These are phyloP conservation scores for Verbena officinalis DNA, from an alignment of 257 asterid genomes.

Conservation along the genomic window DNA sequence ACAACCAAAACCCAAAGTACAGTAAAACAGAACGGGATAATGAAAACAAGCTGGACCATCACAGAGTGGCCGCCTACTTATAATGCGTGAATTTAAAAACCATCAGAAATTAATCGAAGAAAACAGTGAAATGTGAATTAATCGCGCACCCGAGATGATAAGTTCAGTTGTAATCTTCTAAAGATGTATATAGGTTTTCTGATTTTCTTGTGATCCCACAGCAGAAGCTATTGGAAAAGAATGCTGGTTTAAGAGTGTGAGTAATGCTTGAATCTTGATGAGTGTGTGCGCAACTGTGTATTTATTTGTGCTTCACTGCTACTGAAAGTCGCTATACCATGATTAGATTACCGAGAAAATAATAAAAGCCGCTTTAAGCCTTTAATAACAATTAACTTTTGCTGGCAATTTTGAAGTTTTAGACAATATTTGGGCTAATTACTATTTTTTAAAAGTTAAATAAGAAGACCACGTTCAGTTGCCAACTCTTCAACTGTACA, in stretches of 20 bases:
- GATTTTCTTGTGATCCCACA: not conserved
- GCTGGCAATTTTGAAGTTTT: too few species aligned
- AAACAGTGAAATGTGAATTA: not conserved
- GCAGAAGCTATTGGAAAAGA: not conserved
- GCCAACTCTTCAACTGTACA: too few species aligned
- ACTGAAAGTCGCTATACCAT: too few species aligned
- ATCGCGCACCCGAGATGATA: constrained; percentile 14
- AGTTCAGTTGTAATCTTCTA: not conserved
- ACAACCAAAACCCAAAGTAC: not conserved
- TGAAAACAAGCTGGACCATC: not conserved
- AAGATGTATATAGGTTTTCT: not conserved
- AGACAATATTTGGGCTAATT: too few species aligned
- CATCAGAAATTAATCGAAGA: not conserved
- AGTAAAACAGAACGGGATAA: not conserved
- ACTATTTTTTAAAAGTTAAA: too few species aligned
- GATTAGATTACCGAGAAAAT: too few species aligned
- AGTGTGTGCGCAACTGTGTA: not conserved
- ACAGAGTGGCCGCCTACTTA: not conserved
- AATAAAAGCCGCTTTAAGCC: too few species aligned
- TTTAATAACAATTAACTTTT: too few species aligned
- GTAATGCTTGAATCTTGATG: too few species aligned
- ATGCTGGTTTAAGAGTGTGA: not conserved
- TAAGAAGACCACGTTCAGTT: too few species aligned
- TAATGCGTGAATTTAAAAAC: not conserved
- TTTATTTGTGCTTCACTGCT: too few species aligned